A percentile compares a stretch with the other conserved stretches of the same genome.
Conservation (phyloP, 257 asterid genomes). For the Nicotiana knightiana region DNA sequence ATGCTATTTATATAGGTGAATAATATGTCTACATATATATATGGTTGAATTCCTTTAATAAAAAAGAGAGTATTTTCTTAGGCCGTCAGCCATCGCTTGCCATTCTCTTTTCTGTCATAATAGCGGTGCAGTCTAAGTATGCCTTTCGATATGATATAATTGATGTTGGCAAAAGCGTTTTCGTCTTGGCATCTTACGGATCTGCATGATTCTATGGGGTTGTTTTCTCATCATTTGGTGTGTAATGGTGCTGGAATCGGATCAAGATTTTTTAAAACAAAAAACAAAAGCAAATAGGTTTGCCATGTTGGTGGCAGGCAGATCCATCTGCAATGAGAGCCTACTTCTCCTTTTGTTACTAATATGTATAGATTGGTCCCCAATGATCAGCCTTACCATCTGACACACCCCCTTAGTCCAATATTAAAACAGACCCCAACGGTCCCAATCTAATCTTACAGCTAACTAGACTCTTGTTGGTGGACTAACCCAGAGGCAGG, state of each 20-base stretch:
- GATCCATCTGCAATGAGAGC: slow-evolving; percentile 14
- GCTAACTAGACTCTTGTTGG: background rate
- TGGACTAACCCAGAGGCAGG: background rate
- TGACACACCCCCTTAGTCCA: background rate
- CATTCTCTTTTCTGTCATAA: background rate
- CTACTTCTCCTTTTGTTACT: background rate
- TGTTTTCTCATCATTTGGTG: background rate
- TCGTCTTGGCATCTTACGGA: background rate
- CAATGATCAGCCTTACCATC: background rate
- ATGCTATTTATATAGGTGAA: too few relatives aligned
- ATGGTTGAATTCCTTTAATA: too few relatives aligned
- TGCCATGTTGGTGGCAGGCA: slow-evolving; percentile 26
- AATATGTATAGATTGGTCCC: background rate
- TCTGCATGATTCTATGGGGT: background rate
- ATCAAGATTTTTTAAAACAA: background rate
- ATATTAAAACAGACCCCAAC: background rate
- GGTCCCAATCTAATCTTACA: background rate
- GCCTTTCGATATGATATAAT: background rate
- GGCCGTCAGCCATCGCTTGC: too few relatives aligned
- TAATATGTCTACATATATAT: too few relatives aligned
- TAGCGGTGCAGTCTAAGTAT: background rate
- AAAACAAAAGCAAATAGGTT: background rate
- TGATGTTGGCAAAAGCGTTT: background rate
- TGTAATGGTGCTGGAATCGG: background rate
- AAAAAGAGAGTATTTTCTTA: too few relatives aligned